Base-by-base conservation (phyloP, 2,329 filamentous ascomycete genomes). In the Trichoderma cornu-damae region DNA sequence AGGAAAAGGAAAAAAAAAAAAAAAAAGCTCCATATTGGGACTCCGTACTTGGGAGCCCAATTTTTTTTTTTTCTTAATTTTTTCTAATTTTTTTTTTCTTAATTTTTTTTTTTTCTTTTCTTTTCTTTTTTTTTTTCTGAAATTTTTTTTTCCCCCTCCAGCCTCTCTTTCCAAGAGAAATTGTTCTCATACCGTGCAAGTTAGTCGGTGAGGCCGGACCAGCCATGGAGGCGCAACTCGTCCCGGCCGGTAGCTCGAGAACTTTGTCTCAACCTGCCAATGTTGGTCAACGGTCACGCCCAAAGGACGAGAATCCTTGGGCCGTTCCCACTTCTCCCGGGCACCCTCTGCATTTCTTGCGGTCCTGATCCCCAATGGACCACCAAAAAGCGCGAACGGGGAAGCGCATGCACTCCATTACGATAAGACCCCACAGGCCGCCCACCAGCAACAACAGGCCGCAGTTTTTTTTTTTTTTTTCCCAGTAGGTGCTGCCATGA, bases 341-440 rank as follows among this genome's bases (percentile, higher is more conserved):
- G 58, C 55, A 57, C 56, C 55, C 53, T 30, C 59, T 55, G 59
- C 62, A 34, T 42, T 59, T 63, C 47, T 48, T 65, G 58, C 62
- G 59, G 51, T 22, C 44, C 34, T 49, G 40, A 42, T 48, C 56
- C 46, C 52, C 28, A 40, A n/a, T 47, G 42, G 46, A n/a, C n/a
- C n/a, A n/a, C n/a, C n/a, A n/a, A n/a, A n/a, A 55, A 57, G 47
- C 57, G 58, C 53, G 34, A 52, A 48, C 58, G 42, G 48, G n/a
- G 30, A 59, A 57, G 60, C 51, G 60, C 57, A 60, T 56, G 51
- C 43, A 60, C 58, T 61, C 63, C 59, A 58, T 60, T 60, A 64
- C 65, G 62, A 61, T 46, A 50, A n/a, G 59, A 51, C 65, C 64
- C 65, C 66, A 62, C 64, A 56, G 51, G 43, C 52, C n/a, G 28